Conservation (phyloP, 441 rosid species). For the Biscutella laevigata region DNA sequence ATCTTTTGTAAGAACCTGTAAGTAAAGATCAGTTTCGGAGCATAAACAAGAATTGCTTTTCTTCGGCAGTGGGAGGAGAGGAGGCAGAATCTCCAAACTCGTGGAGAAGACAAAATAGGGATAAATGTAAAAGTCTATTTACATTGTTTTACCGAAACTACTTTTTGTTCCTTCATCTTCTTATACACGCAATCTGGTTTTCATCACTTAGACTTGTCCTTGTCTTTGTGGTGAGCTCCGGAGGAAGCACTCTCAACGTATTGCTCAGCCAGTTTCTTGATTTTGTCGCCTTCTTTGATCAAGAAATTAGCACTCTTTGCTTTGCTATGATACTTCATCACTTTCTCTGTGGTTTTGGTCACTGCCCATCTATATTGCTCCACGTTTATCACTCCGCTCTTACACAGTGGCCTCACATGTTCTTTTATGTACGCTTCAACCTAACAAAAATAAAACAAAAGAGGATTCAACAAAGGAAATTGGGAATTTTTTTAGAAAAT, state of each 20-base stretch:
- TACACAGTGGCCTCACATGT: constrained; percentile 91
- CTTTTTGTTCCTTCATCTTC: constrained; percentile 12
- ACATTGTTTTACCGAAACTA: constrained; percentile 13
- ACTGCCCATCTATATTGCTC: constrained; percentile 97
- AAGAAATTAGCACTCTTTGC: constrained; percentile 83
- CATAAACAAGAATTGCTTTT: too few species aligned
- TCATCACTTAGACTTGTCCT: constrained; percentile 29
- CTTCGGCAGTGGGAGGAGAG: too few species aligned
- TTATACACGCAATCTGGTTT: constrained; percentile 8
- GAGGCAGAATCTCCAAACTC: too few species aligned
- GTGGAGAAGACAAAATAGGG: too few species aligned
- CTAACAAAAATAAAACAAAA: constrained; percentile 20
- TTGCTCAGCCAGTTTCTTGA: constrained; percentile 94
- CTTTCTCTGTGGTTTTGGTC: constrained; percentile 75
- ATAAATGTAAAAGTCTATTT: constrained; percentile 13
- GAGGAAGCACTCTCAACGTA: constrained; percentile 62
- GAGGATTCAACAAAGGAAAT: background rate
- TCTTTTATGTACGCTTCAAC: constrained; percentile 95
- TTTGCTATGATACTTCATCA: constrained; percentile 80
- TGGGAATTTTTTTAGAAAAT: background rate
- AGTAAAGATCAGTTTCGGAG: too few species aligned
- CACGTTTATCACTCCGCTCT: constrained; percentile 69
- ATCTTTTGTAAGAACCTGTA: too few species aligned
- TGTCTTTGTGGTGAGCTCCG: constrained; percentile 31
- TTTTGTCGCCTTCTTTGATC: constrained; percentile 96